These are phyloP conservation scores for Cryptococcus neoformans DNA, from an alignment of 1,284 basidiomycete species.

Conservation along the genomic window DNA sequence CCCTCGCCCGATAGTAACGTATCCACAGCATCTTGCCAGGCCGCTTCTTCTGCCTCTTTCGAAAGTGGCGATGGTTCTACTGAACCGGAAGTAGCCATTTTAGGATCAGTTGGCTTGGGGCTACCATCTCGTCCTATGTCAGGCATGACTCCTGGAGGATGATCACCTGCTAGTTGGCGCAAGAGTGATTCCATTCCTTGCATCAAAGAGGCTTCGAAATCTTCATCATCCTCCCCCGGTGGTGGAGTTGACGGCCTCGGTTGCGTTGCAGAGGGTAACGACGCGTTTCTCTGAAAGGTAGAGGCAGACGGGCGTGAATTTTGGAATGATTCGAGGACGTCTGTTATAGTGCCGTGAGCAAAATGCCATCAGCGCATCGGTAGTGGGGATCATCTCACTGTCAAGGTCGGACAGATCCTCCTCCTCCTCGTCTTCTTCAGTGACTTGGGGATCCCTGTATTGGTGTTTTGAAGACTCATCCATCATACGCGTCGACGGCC, in stretches of 20 bases:
- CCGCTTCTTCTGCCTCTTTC: conserved; percentile 46
- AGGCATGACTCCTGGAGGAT: conserved; percentile 41
- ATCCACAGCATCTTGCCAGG: conserved; percentile 68
- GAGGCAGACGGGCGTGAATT: conserved; percentile 5
- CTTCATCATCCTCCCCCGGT: conserved; percentile 42
- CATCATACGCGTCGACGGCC: too few species aligned
- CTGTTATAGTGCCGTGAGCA: conserved; percentile 12
- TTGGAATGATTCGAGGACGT: conserved; percentile 46
- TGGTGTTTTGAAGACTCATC: too few species aligned
- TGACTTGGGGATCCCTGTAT: background rate
- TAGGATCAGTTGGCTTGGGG: background rate
- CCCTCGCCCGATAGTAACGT: conserved; percentile 65
- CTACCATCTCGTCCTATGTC: conserved; percentile 4
- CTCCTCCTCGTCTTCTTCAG: conserved; percentile 31
- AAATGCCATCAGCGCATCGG: background rate
- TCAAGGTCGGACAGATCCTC: conserved; percentile 46
- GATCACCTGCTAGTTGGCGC: conserved; percentile 58
- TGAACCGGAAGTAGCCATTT: too few species aligned
- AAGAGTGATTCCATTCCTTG: conserved; percentile 83
- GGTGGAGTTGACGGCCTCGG: conserved; percentile 4
- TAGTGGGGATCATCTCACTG: conserved; percentile 22
- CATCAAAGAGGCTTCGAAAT: conserved; percentile 69
- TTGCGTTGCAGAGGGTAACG: conserved; percentile 31
- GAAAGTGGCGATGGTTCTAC: conserved; percentile 10
- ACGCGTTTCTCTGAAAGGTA: conserved; percentile 10